Percentiles rank a stretch among this genome's conserved stretches.
Conservation (phyloP, 2,329 filamentous ascomycete genomes). For the Xylaria arbuscula region DNA sequence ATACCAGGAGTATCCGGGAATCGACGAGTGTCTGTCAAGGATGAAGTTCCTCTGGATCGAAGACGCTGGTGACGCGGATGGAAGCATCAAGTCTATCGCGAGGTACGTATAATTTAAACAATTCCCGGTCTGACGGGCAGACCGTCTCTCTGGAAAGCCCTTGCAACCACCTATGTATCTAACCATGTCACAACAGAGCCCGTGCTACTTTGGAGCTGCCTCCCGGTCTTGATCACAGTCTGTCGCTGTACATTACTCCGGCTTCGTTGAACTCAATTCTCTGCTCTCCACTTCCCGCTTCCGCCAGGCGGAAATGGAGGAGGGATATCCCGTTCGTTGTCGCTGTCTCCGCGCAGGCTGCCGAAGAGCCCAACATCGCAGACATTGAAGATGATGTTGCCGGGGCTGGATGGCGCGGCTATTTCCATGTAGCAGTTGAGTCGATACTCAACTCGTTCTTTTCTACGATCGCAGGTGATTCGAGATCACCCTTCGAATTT, state of each 20-base stretch:
- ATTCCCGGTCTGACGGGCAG: background rate
- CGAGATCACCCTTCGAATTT: constrained; percentile 29
- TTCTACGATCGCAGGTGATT: constrained; percentile 23
- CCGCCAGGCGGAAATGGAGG: constrained; percentile 27
- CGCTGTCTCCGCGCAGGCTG: constrained; percentile 33
- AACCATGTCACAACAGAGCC: constrained; percentile 23
- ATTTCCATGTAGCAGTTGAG: constrained; percentile 39
- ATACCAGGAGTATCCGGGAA: constrained; percentile 26
- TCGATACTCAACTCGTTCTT: constrained; percentile 33
- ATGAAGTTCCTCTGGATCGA: constrained; percentile 38
- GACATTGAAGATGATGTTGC: constrained; percentile 29
- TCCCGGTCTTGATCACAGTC: constrained; percentile 28
- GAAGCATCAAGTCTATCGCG: constrained; percentile 31
- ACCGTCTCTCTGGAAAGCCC: no score
- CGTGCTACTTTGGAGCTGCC: constrained; percentile 24
- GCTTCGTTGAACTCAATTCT: constrained; percentile 33
- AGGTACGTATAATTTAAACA: constrained; percentile 17
- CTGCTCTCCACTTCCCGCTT: constrained; percentile 30
- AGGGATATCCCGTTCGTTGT: constrained; percentile 38
- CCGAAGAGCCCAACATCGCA: background rate
- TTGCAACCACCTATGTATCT: background rate
- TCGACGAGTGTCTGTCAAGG: constrained; percentile 31
- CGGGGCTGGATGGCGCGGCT: constrained; percentile 35
- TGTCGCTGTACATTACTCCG: constrained; percentile 36
- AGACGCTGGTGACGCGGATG: constrained; percentile 26